phyloP scores from a whole-genome alignment of 192 early-diverging fungal species.

The Backusella liffmaniae region DNA sequence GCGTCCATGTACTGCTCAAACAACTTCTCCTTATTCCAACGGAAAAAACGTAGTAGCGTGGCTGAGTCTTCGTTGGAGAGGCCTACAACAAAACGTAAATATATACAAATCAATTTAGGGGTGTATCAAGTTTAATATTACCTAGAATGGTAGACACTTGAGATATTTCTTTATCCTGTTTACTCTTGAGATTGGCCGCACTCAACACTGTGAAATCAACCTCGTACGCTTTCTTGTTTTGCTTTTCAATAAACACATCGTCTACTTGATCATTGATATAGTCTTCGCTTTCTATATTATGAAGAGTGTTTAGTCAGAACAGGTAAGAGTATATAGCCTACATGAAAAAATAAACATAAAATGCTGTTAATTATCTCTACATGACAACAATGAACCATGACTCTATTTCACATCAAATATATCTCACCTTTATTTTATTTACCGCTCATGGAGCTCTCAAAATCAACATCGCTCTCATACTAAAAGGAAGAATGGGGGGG shows the following conservation, averaged over 20 bases:
- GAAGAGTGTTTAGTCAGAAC: neutral
- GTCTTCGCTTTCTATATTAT: conserved; percentile 4
- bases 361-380: neutral
- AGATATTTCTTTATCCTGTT: conserved; percentile 64
- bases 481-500: neutral
- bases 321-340: neutral
- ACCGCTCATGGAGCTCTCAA: conserved; percentile 16
- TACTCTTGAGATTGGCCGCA: conserved; percentile 54
- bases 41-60: conserved; percentile 74
- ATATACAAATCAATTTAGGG: neutral
- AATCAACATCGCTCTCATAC: conserved; percentile 10
- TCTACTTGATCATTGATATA: conserved; percentile 53
- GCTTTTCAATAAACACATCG: conserved; percentile 60
- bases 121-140: neutral
- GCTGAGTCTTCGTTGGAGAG: conserved; percentile 69
- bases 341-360: neutral
- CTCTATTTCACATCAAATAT: neutral
- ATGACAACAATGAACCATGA: neutral
- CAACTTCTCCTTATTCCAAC: conserved; percentile 86
- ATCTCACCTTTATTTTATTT: neutral
- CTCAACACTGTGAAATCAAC: conserved; percentile 76
- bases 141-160: conserved; percentile 79
- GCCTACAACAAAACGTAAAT: conserved; percentile 7
- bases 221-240: conserved; percentile 65
- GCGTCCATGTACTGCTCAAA: conserved; percentile 82